Evolutionary conservation across 2,329 filamentous ascomycete genomes (phyloP).

Genomic region (Westerdykella sp.): DNA sequence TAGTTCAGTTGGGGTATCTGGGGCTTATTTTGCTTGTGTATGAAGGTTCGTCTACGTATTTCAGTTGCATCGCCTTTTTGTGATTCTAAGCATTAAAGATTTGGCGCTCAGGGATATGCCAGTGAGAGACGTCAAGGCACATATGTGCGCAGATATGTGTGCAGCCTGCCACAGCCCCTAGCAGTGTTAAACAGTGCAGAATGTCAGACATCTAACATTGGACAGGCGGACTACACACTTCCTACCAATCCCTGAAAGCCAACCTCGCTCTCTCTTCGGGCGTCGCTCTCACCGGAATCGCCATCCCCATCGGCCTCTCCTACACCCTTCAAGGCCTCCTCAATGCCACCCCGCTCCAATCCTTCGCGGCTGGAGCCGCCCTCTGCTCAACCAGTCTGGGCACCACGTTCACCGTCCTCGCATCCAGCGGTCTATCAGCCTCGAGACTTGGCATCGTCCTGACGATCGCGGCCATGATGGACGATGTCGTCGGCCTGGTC

Average conservation of each 20-base stretch:
- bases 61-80: too few species aligned
- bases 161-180: too few species aligned
- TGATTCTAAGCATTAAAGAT: too few species aligned
- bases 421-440: constrained; percentile 52
- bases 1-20: constrained; percentile 64
- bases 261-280: constrained; percentile 55
- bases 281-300: constrained; percentile 62
- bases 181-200: too few species aligned
- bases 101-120: too few species aligned
- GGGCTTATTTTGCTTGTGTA: constrained; percentile 68
- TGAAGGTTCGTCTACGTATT: constrained; percentile 46
- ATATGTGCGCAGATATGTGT: too few species aligned
- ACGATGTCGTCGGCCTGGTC: constrained; percentile 70
- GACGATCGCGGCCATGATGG: constrained; percentile 70
- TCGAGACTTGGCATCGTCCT: constrained; percentile 58
- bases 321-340: constrained; percentile 52
- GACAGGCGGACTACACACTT: constrained; percentile 53
- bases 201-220: constrained; percentile 10
- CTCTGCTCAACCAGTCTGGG: constrained; percentile 69
- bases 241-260: constrained; percentile 49
- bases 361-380: constrained; percentile 67
- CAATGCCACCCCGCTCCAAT: constrained; percentile 51
- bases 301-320: constrained; percentile 58
- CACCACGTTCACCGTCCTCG: constrained; percentile 60
- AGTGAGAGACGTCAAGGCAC: too few species aligned